Base-by-base conservation (phyloP, 2,329 filamentous ascomycete species). In the Cladophialophora chaetospira region DNA sequence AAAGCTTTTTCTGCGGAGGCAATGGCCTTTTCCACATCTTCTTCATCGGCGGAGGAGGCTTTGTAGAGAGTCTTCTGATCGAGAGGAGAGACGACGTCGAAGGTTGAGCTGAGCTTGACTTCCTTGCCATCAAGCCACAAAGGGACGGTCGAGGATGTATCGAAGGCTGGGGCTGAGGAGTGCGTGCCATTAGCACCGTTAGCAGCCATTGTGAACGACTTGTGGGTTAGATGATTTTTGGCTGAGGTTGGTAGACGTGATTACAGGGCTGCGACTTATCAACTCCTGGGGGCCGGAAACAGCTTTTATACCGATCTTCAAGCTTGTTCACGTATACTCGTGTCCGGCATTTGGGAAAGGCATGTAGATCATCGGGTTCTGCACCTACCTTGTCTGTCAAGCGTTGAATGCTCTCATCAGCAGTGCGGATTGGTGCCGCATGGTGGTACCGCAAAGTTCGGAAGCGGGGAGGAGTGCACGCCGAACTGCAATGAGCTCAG, bases 1-100 rank as follows among this genome's bases (percentile, higher is more conserved):
- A 89, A 87, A 1, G 90, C 89, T 11, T 77, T 76, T n/a, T 84
- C 76, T 0, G 89, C 88, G 8, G 85, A 81, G 8, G 75, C 72
- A 15, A 81, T 72, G 25, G 86, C 86, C 61, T 82, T 77, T 2
- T 75, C 72, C 44, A 82, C 81, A 64, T 85, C 77, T 6, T 76
- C 70, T 33, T 80, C 74, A 2, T 84, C 83, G 29, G 81, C 83
- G 29, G 80, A 78, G 55, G 81, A 82, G 55, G 79, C 77, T 61
- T 81, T 75, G 67, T 85, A 77, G 35, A 84, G 68, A 11, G 81
- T 67, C 68, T 83, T 65, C 71, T 82, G 66, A 46, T 77, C 77
- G 6, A 71, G 67, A 2, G 88, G 87, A 47, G 78, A 82, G 61
- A 77, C 72, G 31, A 90, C 80, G 47, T 73, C 69, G 65, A 77